Evolutionary conservation across 2,329 filamentous ascomycete genomes (phyloP), one percentile per base, ranked within the genome.

Genomic region (Aspergillus caelatus): DNA sequence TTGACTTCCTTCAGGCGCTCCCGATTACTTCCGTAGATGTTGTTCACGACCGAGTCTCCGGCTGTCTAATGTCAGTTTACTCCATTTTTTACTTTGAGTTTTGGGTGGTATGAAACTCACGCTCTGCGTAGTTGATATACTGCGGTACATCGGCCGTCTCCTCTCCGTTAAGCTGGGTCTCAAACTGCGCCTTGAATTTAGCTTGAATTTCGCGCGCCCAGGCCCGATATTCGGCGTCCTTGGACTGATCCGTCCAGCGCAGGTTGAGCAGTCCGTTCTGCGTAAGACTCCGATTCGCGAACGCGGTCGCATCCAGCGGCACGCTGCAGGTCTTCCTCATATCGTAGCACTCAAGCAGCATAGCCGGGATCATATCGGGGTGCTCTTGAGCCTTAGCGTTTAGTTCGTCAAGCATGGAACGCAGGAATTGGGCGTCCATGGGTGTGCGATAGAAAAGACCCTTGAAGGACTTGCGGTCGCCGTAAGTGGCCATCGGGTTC

Each of bases 1-100:
- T 85, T 84, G 46, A 84, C 67, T 6, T 69, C 66, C 65, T 79
- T 77, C 52, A 85, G 66, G 9, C 76, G 71, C 3, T 67, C 66
- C 45, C 80, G 78, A 60, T 84, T 82, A 14, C 74, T 74, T 2
- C 82, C 82, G 66, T 82, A 84, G 46, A 82, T 78, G 57, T 81
- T 79, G 4, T 62, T 60, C 14, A 77, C 72, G 4, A 70, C 68
- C 1, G 67, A 67, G 57, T 77, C 73, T 23, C 75, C 75, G 5
- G 76, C 75, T 77, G 34, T 11, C 1, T n/a, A 14, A 10, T 32
- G 59, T 73, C 32, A 71, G 61, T 32, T 60, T 36, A 11, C 2
- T 12, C 5, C 4, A 56, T 56, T 8, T 11, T 6, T 1, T 9
- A 16, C 3, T 14, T n/a, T 8, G 19, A 2, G 19, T 36, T 39